Percentiles rank a stretch among this genome's conserved stretches.
Evolutionary conservation across 2,329 filamentous ascomycete species (phyloP).

Genomic region (Scytalidium lignicola): DNA sequence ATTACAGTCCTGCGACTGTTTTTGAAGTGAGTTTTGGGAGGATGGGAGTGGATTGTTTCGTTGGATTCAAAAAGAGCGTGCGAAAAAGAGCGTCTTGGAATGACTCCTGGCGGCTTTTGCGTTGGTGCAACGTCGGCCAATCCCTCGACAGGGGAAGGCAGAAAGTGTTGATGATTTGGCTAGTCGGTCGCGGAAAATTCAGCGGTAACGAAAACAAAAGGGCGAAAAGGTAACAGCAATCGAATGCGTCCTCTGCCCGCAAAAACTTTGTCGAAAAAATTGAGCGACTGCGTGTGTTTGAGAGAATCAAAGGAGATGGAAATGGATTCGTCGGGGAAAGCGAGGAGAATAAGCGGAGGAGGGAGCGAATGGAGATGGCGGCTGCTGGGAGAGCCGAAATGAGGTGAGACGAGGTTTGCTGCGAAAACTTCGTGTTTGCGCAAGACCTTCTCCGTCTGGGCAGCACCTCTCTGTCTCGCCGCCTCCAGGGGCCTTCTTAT

Average conservation of each 20-base stretch:
- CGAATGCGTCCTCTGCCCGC: constrained; percentile 23
- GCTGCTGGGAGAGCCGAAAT: constrained; percentile 13
- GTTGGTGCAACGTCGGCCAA: background rate
- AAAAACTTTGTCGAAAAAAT: background rate
- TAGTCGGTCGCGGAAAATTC: background rate
- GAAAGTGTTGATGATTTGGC: constrained; percentile 1
- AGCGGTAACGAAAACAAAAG: background rate
- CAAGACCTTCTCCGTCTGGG: too few relatives aligned
- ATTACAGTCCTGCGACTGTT: background rate
- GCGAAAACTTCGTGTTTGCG: background rate
- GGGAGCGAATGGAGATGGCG: constrained; percentile 22
- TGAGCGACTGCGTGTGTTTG: constrained; percentile 1
- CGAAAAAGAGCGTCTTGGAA: constrained; percentile 4
- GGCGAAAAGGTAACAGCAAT: constrained; percentile 18
- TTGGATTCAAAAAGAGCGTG: constrained; percentile 13
- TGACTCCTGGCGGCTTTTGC: background rate
- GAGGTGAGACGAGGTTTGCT: constrained; percentile 18
- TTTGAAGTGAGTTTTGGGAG: background rate
- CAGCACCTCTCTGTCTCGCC: too few relatives aligned
- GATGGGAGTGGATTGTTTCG: constrained; percentile 12
- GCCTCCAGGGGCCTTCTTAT: too few relatives aligned
- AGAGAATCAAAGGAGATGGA: constrained; percentile 6
- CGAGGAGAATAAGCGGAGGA: constrained; percentile 10
- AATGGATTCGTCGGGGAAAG: constrained; percentile 6
- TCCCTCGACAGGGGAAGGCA: background rate